Percentiles rank a stretch among this genome's conserved stretches.
These are phyloP conservation scores for Cercospora sp. DNA, from an alignment of 2,329 filamentous ascomycete species.

Conservation along the genomic window DNA sequence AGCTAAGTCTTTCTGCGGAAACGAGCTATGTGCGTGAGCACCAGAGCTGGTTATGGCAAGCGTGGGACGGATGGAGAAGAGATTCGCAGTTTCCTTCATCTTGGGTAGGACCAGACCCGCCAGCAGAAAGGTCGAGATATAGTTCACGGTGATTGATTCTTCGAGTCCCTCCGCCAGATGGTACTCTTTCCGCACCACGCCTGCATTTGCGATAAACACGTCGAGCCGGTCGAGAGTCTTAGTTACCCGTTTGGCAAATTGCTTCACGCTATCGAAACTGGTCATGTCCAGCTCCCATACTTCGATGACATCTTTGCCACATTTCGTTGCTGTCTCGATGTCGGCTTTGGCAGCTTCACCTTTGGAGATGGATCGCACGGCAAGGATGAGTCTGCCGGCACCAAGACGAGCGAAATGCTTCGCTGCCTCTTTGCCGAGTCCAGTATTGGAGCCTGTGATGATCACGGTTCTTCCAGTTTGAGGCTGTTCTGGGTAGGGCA, in stretches of 20 bases:
- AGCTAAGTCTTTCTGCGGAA: not conserved
- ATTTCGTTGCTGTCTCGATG: slow-evolving; percentile 36
- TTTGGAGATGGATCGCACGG: slow-evolving; percentile 45
- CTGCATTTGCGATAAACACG: slow-evolving; percentile 34
- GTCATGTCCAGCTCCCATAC: slow-evolving; percentile 49
- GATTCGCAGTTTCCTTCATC: slow-evolving; percentile 8
- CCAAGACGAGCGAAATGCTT: slow-evolving; percentile 20
- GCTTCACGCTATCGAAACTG: slow-evolving; percentile 38
- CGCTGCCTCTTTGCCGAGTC: slow-evolving; percentile 56
- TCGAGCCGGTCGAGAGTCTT: slow-evolving; percentile 28
- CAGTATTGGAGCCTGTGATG: slow-evolving; percentile 61
- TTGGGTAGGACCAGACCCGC: slow-evolving; percentile 51
- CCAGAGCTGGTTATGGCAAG: slow-evolving; percentile 42
- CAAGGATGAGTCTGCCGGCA: slow-evolving; percentile 41
- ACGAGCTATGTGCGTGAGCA: not conserved
- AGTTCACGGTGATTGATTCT: slow-evolving; percentile 53
- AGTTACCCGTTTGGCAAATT: slow-evolving; percentile 32
- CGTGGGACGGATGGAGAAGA: slow-evolving; percentile 36
- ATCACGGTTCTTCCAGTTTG: slow-evolving; percentile 33
- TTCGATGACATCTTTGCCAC: slow-evolving; percentile 38
- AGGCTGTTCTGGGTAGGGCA: not conserved
- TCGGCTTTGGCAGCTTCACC: slow-evolving; percentile 44
- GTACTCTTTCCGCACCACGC: slow-evolving; percentile 44
- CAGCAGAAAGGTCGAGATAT: slow-evolving; percentile 54
- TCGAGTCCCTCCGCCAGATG: slow-evolving; percentile 49